Percentiles rank a stretch among this genome's conserved stretches.
Conservation (phyloP, 345 rosid species). For the Populus alba region DNA sequence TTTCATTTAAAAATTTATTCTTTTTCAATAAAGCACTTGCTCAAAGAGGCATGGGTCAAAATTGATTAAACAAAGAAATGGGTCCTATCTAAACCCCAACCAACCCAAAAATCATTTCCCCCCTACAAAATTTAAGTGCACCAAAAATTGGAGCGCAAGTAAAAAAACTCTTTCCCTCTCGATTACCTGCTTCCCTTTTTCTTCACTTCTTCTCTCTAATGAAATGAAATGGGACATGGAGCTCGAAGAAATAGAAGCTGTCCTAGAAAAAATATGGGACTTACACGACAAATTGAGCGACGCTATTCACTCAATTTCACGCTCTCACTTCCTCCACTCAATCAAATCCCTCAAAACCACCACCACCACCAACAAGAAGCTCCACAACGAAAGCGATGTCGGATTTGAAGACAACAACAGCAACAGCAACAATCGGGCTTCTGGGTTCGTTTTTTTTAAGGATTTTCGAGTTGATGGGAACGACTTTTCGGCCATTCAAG, state of each 20-base stretch:
- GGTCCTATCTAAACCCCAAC: too few species aligned
- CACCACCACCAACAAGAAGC: slow-evolving; percentile 32
- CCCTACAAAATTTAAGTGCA: not conserved
- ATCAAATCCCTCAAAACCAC: slow-evolving; percentile 37
- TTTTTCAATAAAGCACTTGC: too few species aligned
- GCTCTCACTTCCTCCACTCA: slow-evolving; percentile 75
- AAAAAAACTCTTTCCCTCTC: not conserved
- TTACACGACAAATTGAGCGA: slow-evolving; percentile 96
- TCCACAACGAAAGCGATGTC: slow-evolving; percentile 29
- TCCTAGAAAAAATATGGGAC: slow-evolving; percentile 93
- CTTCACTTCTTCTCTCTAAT: not conserved
- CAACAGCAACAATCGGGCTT: slow-evolving; percentile 17
- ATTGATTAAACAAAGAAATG: too few species aligned
- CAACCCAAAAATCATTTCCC: too few species aligned
- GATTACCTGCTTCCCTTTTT: not conserved
- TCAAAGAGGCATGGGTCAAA: too few species aligned
- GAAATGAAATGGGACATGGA: slow-evolving; percentile 77
- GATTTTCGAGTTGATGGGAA: slow-evolving; percentile 49
- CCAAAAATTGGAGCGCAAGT: slow-evolving; percentile 4
- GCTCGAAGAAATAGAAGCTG: slow-evolving; percentile 77
- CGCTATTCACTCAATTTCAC: slow-evolving; percentile 81
- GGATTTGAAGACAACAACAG: slow-evolving; percentile 5
- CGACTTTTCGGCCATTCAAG: slow-evolving; percentile 57
- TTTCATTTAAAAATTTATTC: too few species aligned
- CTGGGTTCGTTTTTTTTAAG: slow-evolving; percentile 78